Percentiles rank a stretch among this genome's conserved stretches.
phyloP scores from a whole-genome alignment of 2,329 filamentous ascomycete species.

The Fusarium mundagurra region DNA sequence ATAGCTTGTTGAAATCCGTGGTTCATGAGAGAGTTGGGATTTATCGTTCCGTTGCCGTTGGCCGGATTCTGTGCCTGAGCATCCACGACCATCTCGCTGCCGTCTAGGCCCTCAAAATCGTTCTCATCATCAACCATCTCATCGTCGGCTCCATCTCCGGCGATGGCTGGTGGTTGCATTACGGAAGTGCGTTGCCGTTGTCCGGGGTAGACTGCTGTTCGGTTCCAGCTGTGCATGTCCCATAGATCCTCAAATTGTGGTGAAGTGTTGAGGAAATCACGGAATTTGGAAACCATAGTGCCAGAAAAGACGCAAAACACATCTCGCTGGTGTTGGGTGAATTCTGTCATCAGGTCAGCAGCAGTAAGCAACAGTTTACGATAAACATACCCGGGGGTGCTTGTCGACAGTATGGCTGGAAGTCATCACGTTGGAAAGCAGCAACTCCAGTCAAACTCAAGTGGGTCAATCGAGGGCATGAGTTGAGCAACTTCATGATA shows the following conservation, averaged over 20 bases:
- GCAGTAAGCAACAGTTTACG: neutral
- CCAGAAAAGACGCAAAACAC: slow-evolving; percentile 99
- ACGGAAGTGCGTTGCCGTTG: slow-evolving; percentile 13
- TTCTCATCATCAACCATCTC: slow-evolving; percentile 58
- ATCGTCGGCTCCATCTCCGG: slow-evolving; percentile 53
- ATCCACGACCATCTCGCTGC: slow-evolving; percentile 52
- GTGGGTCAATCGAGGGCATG: slow-evolving; percentile 91
- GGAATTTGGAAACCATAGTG: slow-evolving; percentile 79
- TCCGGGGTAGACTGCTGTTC: slow-evolving; percentile 7
- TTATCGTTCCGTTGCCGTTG: slow-evolving; percentile 18
- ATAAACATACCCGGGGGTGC: slow-evolving; percentile 74
- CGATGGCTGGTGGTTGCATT: neutral
- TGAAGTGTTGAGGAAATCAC: slow-evolving; percentile 76
- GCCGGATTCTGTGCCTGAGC: slow-evolving; percentile 43
- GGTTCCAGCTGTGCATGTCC: slow-evolving; percentile 39
- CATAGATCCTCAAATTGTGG: slow-evolving; percentile 58
- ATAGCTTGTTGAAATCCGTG: slow-evolving; percentile 37
- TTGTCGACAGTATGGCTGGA: slow-evolving; percentile 85
- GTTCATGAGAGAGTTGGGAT: slow-evolving; percentile 12
- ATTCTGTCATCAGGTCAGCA: slow-evolving; percentile 67
- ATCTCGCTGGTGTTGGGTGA: slow-evolving; percentile 92
- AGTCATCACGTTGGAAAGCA: slow-evolving; percentile 86
- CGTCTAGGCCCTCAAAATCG: slow-evolving; percentile 54
- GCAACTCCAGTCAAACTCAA: slow-evolving; percentile 93
- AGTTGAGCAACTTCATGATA: slow-evolving; percentile 88